Percentiles rank a stretch among this genome's conserved stretches.
These are phyloP conservation scores for Suillus discolor DNA, from an alignment of 768 basidiomycete genomes.

Conservation along the genomic window DNA sequence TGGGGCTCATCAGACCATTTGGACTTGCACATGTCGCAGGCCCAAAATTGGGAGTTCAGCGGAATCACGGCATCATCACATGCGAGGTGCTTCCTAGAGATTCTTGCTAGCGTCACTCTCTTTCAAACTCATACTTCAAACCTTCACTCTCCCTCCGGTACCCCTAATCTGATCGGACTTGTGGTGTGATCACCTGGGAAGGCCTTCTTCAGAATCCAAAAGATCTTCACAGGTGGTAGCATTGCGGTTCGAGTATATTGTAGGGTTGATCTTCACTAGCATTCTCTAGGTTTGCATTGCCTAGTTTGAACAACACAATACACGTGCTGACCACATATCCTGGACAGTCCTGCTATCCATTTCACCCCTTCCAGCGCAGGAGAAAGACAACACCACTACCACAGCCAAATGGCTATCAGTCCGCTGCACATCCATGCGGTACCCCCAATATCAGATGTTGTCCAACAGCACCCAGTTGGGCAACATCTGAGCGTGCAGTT, in stretches of 20 bases:
- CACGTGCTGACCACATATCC: neutral
- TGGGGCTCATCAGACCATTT: neutral
- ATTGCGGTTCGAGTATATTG: neutral
- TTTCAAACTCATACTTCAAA: too few relatives aligned
- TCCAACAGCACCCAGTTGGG: too few relatives aligned
- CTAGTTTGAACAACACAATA: neutral
- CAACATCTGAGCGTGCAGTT: too few relatives aligned
- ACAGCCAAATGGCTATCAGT: too few relatives aligned
- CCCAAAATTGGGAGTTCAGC: neutral
- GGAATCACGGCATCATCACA: neutral
- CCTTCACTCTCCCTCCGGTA: too few relatives aligned
- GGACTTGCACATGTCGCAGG: neutral
- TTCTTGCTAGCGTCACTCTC: too few relatives aligned
- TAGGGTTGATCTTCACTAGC: neutral
- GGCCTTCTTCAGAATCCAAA: too few relatives aligned
- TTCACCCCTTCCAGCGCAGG: too few relatives aligned
- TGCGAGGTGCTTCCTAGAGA: neutral
- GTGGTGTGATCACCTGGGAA: neutral
- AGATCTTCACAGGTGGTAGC: neutral
- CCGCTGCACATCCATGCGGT: too few relatives aligned
- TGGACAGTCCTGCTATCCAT: neutral
- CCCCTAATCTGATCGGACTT: neutral
- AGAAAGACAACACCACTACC: too few relatives aligned
- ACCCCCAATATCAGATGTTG: too few relatives aligned
- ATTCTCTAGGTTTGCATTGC: neutral